Conservation (phyloP, 805 yeast species). For the Myxozyma geophila region DNA sequence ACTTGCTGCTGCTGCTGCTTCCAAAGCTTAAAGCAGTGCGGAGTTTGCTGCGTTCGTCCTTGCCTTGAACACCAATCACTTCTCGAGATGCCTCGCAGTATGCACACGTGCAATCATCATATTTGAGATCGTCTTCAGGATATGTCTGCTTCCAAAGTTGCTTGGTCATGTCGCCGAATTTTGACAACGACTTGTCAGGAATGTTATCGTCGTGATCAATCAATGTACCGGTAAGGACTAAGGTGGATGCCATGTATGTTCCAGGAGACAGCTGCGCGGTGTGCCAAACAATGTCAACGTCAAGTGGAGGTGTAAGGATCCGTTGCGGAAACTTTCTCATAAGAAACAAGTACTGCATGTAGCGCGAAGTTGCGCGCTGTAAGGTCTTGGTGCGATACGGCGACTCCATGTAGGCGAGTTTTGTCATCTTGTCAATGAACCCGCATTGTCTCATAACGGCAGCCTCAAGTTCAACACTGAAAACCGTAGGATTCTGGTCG, state of each 20-base stretch:
- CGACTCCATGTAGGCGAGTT: conserved; percentile 32
- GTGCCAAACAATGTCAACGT: conserved; percentile 38
- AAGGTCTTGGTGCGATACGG: conserved; percentile 25
- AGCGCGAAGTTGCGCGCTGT: conserved; percentile 18
- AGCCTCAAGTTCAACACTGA: conserved; percentile 25
- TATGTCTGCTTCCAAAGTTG: not conserved
- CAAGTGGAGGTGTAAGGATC: conserved; percentile 33
- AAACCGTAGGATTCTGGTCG: conserved; percentile 24
- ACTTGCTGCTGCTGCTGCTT: no score
- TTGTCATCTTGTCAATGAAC: conserved; percentile 34
- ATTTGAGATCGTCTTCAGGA: conserved; percentile 1
- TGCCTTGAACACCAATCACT: no score
- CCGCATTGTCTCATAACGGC: conserved; percentile 36
- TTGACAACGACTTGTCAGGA: no score
- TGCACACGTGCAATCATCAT: conserved; percentile 20
- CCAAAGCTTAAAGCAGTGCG: no score
- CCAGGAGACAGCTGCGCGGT: conserved; percentile 34
- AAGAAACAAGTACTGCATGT: conserved; percentile 23
- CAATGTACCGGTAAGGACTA: conserved; percentile 6
- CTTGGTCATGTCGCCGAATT: not conserved
- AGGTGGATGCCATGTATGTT: conserved; percentile 1
- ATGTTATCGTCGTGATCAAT: conserved; percentile 16
- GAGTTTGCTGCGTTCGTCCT: no score
- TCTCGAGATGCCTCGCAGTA: conserved; percentile 25
- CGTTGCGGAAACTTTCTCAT: conserved; percentile 5